A percentile compares a stretch with the other conserved stretches of the same genome.
Conservation (phyloP, 225 moss, liverwort and hornwort genomes). For the Sphagnum contortum region DNA sequence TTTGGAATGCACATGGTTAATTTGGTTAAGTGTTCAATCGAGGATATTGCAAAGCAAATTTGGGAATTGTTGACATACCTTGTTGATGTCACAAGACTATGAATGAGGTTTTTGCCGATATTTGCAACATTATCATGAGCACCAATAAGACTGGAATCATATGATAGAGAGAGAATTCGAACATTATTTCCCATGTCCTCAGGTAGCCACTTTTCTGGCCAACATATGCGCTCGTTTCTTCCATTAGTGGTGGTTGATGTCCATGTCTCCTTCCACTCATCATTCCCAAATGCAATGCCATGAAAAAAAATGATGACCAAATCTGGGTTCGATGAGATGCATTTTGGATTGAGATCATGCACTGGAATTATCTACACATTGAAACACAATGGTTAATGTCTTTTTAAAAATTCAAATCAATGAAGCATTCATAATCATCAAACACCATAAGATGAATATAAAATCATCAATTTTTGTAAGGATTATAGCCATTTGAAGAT, state of each 20-base stretch:
- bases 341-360: neutral
- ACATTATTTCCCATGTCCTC: neutral
- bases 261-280: neutral
- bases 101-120: neutral
- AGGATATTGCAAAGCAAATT: neutral
- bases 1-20: neutral
- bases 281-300: neutral
- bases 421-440: too few relatives aligned
- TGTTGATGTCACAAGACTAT: neutral
- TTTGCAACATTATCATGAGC: neutral
- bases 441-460: too few relatives aligned
- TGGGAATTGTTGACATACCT: neutral
- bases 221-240: neutral
- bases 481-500: neutral
- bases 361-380: neutral
- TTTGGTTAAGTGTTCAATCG: neutral
- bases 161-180: neutral
- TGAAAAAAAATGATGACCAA: neutral
- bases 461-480: too few relatives aligned
- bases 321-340: neutral
- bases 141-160: neutral
- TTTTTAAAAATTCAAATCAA: too few relatives aligned
- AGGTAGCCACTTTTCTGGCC: neutral
- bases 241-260: neutral
- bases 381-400: too few relatives aligned